Evolutionary conservation across 139 green algal species (phyloP).

Genomic region (Coccomyxa sp.): DNA sequence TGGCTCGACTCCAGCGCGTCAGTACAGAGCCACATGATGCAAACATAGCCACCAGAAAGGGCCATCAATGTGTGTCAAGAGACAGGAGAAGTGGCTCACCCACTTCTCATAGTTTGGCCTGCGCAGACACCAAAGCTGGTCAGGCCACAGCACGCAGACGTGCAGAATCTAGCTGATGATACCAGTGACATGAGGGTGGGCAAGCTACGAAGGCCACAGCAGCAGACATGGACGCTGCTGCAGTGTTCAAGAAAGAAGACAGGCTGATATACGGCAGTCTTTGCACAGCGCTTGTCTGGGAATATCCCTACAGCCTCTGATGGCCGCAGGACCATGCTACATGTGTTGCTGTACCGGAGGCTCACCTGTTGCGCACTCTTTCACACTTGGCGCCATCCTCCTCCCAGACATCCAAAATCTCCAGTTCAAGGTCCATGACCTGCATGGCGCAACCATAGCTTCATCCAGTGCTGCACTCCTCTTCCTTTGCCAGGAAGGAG

Average conservation of each 20-base stretch:
- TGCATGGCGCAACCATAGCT: neutral
- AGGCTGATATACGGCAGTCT: too few species aligned
- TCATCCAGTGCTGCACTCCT: neutral
- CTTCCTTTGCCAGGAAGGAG: neutral
- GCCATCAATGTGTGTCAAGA: neutral
- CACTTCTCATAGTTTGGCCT: conserved; percentile 1
- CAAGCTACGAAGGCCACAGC: neutral
- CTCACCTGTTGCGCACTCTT: neutral
- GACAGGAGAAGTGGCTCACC: neutral
- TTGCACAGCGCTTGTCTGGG: too few species aligned
- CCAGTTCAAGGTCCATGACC: neutral
- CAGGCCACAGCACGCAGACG: neutral
- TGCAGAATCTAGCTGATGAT: neutral
- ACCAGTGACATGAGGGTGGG: neutral
- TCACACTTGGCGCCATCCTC: neutral
- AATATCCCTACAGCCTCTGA: too few species aligned
- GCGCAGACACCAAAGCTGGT: neutral
- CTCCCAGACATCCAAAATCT: neutral
- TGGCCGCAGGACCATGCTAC: too few species aligned
- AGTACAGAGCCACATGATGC: neutral
- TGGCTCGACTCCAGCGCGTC: neutral
- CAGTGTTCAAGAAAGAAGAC: neutral
- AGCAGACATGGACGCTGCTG: neutral
- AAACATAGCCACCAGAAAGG: neutral
- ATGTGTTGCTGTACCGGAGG: neutral